These are phyloP conservation scores for Coniella lustricola DNA, from an alignment of 2,329 filamentous ascomycete species.

Conservation along the genomic window DNA sequence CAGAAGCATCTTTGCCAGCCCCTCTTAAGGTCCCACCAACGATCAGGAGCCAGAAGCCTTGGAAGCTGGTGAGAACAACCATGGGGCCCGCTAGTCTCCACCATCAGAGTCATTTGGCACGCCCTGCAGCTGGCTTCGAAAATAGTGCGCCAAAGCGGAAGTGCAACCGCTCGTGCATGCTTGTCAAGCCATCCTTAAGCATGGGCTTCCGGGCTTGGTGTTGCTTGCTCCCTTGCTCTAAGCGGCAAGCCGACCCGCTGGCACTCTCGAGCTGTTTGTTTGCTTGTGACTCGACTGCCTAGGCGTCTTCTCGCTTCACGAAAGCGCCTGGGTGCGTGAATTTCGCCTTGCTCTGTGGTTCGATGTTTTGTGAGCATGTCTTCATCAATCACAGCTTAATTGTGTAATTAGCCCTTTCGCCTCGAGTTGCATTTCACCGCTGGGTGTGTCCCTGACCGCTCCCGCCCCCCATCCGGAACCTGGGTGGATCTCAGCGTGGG, in stretches of 20 bases:
- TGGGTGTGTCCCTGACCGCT: constrained; percentile 14
- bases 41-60: constrained; percentile 11
- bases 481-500: constrained; percentile 12
- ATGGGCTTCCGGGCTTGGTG: not conserved
- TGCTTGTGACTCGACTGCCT: no score
- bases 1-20: not conserved
- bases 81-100: constrained; percentile 4
- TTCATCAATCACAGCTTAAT: not conserved
- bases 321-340: no score
- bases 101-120: not conserved
- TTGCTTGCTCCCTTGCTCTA: not conserved
- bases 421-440: not conserved
- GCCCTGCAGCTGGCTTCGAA: no score
- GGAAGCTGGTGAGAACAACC: constrained; percentile 13
- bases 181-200: no score
- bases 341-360: no score
- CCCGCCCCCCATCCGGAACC: constrained; percentile 1
- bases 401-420: not conserved
- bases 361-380: no score
- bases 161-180: no score
- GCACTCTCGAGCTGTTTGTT: no score
- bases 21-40: constrained; percentile 1
- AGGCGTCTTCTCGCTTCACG: no score
- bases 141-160: no score
- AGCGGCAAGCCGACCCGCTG: no score